Conservation (phyloP, 2,329 filamentous ascomycete species). For the Nemania serpens region DNA sequence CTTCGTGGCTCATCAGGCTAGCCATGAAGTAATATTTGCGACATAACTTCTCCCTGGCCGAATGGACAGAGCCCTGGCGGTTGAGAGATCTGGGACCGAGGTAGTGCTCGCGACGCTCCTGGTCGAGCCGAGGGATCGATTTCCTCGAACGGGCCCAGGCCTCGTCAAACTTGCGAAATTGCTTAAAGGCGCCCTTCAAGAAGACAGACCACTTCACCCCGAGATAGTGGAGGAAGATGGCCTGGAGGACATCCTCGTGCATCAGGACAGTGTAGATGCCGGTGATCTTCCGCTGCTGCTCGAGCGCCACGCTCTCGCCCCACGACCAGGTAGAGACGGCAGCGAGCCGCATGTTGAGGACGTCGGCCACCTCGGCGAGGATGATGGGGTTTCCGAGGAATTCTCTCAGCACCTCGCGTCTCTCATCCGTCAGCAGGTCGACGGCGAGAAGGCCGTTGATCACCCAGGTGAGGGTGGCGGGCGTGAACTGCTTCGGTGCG, state of each 20-base stretch:
- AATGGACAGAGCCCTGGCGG: constrained; percentile 34
- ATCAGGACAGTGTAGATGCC: constrained; percentile 56
- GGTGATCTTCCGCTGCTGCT: constrained; percentile 54
- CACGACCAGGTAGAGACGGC: constrained; percentile 53
- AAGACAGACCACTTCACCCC: constrained; percentile 53
- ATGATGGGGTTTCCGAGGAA: constrained; percentile 49
- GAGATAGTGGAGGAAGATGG: constrained; percentile 56
- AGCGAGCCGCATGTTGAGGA: constrained; percentile 56
- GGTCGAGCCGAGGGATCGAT: constrained; percentile 41
- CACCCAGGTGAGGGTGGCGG: constrained; percentile 43
- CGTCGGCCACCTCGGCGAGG: constrained; percentile 55
- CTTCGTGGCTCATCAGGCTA: constrained; percentile 44
- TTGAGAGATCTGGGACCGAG: constrained; percentile 35
- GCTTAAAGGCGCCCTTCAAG: constrained; percentile 45
- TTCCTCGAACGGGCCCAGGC: constrained; percentile 45
- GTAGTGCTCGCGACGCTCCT: constrained; percentile 44
- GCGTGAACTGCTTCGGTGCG: constrained; percentile 44
- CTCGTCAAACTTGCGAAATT: constrained; percentile 38
- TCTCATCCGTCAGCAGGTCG: constrained; percentile 51
- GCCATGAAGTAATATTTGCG: constrained; percentile 52
- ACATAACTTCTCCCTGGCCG: constrained; percentile 41
- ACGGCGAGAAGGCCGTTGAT: constrained; percentile 50
- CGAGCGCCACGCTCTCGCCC: constrained; percentile 48
- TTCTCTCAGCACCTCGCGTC: constrained; percentile 48
- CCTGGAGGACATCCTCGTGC: constrained; percentile 57